Conservation (phyloP, 345 rosid species). For the Syzygium grande region DNA sequence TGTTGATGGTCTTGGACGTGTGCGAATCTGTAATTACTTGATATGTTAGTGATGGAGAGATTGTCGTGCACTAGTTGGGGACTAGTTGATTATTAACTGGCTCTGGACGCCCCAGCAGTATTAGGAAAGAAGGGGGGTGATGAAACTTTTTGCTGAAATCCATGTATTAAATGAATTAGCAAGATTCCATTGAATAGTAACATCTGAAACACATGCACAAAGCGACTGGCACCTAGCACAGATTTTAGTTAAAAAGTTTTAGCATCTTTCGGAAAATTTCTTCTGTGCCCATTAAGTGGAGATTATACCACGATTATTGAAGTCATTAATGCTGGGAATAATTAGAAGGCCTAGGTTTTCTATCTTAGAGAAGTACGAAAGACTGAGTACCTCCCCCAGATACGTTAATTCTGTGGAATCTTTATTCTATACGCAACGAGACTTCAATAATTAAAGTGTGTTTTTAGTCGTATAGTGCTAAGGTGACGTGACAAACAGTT, state of each 20-base stretch:
- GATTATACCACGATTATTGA: neutral
- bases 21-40: neutral
- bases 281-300: neutral
- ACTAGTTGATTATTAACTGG: neutral
- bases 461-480: neutral
- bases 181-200: neutral
- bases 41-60: neutral
- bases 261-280: neutral
- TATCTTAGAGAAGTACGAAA: neutral
- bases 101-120: neutral
- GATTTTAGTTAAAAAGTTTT: neutral
- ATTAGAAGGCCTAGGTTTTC: neutral
- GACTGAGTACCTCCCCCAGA: neutral
- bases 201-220: neutral
- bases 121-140: neutral
- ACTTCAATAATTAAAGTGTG: neutral
- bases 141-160: neutral
- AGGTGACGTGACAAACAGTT: neutral
- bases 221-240: neutral
- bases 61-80: neutral
- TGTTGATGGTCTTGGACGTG: neutral
- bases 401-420: neutral
- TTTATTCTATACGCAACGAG: neutral
- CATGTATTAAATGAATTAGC: neutral
- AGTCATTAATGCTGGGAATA: neutral